These are phyloP conservation scores for Candida peoriensis DNA, from an alignment of 805 yeast species.

Conservation along the genomic window DNA sequence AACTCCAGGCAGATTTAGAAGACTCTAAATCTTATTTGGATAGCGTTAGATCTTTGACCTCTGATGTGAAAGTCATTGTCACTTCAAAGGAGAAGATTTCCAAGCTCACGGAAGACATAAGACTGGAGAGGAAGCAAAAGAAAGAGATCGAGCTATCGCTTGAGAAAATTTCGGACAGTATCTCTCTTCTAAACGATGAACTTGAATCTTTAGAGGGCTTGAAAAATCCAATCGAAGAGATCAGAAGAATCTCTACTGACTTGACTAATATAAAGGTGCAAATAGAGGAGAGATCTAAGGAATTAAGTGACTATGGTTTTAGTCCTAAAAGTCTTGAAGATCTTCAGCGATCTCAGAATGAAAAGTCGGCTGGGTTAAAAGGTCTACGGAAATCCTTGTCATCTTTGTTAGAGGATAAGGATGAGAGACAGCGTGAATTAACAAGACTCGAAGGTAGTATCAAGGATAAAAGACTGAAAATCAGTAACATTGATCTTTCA, in stretches of 20 bases:
- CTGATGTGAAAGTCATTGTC: constrained; percentile 22
- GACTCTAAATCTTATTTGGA: constrained; percentile 28
- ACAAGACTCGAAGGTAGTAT: constrained; percentile 42
- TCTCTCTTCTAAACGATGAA: background rate
- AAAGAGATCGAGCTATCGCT: background rate
- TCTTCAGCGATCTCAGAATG: constrained; percentile 39
- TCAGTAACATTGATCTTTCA: constrained; percentile 49
- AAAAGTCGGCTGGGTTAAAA: constrained; percentile 35
- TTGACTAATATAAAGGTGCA: constrained; percentile 24
- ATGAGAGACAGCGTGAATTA: constrained; percentile 37
- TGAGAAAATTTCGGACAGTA: background rate
- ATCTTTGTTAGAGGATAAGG: constrained; percentile 37
- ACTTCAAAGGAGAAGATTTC: constrained; percentile 10
- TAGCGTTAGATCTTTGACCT: constrained; percentile 23
- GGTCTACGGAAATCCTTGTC: constrained; percentile 31
- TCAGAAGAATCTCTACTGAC: constrained; percentile 30
- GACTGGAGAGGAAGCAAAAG: constrained; percentile 14
- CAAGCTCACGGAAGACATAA: constrained; percentile 9
- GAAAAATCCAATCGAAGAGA: constrained; percentile 29
- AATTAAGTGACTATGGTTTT: constrained; percentile 34
- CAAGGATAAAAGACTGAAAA: constrained; percentile 46
- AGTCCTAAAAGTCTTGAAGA: constrained; percentile 36
- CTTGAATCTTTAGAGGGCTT: constrained; percentile 10
- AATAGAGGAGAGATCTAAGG: constrained; percentile 27
- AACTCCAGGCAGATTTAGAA: constrained; percentile 28